A percentile compares a stretch with the other conserved stretches of the same genome.
These are phyloP conservation scores for Saccharomyces cerevisiae DNA, from an alignment of 805 yeast genomes.

Conservation along the genomic window DNA sequence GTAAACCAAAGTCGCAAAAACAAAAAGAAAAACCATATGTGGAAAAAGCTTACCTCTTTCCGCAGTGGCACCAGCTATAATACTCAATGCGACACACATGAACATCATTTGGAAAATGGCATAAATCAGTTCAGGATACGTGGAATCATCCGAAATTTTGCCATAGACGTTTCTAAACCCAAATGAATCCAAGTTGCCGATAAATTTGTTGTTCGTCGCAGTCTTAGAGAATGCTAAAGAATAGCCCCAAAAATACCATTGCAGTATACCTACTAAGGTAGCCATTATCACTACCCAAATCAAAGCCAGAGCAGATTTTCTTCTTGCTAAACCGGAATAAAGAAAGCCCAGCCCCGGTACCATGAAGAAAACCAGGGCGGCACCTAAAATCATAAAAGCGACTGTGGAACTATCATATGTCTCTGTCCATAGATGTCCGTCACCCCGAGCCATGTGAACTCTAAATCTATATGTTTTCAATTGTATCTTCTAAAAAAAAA, in stretches of 20 bases:
- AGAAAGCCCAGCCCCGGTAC: constrained; percentile 90
- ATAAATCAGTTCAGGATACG: constrained; percentile 76
- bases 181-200: constrained; percentile 77
- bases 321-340: constrained; percentile 82
- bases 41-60: constrained; percentile 90
- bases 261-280: constrained; percentile 66
- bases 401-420: constrained; percentile 41
- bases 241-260: constrained; percentile 99
- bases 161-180: constrained; percentile 70
- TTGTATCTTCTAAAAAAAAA: background rate
- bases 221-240: constrained; percentile 79
- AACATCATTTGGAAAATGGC: constrained; percentile 89
- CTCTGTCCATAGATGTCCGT: constrained; percentile 25
- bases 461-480: background rate
- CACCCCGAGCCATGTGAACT: constrained; percentile 3
- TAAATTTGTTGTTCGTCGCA: constrained; percentile 66
- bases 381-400: constrained; percentile 47
- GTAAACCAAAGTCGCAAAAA: constrained; percentile 88
- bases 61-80: constrained; percentile 85
- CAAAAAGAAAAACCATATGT: constrained; percentile 67
- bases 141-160: constrained; percentile 28
- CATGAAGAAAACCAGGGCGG: constrained; percentile 79
- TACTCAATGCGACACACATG: constrained; percentile 83
- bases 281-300: constrained; percentile 74
- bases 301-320: constrained; percentile 83